Conservation (phyloP, 2,329 filamentous ascomycete genomes). For the Fusarium oligoseptatum region DNA sequence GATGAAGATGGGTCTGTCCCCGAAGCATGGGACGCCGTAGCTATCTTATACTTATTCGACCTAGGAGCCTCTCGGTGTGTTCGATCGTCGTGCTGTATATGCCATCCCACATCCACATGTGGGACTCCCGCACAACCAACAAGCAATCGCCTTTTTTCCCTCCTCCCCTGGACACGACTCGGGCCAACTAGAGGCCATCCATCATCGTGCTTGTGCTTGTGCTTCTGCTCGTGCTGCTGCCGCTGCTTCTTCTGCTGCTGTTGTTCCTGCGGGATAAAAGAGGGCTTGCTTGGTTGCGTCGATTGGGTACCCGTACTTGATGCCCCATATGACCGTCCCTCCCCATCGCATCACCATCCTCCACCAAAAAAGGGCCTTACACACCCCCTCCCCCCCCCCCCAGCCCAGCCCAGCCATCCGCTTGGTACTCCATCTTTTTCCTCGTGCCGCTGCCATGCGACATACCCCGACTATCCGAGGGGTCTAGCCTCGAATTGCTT, state of each 20-base stretch:
- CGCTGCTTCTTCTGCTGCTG: slow-evolving; percentile 23
- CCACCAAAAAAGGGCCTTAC: slow-evolving; percentile 20
- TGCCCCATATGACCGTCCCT: slow-evolving; percentile 50
- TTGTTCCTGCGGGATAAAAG: slow-evolving; percentile 53
- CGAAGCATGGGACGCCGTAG: slow-evolving; percentile 48
- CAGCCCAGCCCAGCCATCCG: slow-evolving; percentile 1
- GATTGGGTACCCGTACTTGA: slow-evolving; percentile 58
- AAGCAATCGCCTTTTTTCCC: slow-evolving; percentile 43
- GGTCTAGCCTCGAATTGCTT: slow-evolving; percentile 28
- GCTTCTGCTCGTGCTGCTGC: slow-evolving; percentile 27
- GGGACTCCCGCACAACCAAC: slow-evolving; percentile 50
- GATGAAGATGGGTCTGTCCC: slow-evolving; percentile 27
- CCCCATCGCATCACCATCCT: slow-evolving; percentile 46
- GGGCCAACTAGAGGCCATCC: slow-evolving; percentile 34
- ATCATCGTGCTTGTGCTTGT: slow-evolving; percentile 44
- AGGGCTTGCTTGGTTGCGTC: slow-evolving; percentile 51
- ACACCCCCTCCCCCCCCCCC: slow-evolving; percentile 22
- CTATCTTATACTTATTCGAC: slow-evolving; percentile 56
- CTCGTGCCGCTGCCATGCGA: slow-evolving; percentile 36
- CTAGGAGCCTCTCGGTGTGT: slow-evolving; percentile 17
- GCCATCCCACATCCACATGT: slow-evolving; percentile 46
- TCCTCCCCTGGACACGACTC: slow-evolving; percentile 29
- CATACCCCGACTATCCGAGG: slow-evolving; percentile 39
- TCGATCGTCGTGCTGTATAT: slow-evolving; percentile 44
- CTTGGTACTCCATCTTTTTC: slow-evolving; percentile 17